Conservation (phyloP, 257 asterid genomes). For the Nicotiana undulata region DNA sequence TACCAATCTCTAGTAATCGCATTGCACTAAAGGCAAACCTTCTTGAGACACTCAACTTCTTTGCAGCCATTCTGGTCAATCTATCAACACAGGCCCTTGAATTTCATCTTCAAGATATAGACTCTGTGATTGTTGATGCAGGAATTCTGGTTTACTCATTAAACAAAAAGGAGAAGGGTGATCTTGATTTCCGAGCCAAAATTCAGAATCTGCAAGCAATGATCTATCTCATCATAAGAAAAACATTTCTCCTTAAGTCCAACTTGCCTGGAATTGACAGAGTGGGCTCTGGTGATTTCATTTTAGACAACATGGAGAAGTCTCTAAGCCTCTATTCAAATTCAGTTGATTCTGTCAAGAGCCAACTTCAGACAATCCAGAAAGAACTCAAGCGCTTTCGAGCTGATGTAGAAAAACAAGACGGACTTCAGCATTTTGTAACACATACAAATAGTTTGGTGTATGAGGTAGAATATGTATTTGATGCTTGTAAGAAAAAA, state of each 20-base stretch:
- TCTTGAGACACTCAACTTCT: background rate
- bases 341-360: background rate
- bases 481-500: constrained; percentile 2
- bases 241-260: background rate
- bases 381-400: background rate
- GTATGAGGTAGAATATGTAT: background rate
- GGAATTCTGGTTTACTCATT: background rate
- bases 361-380: background rate
- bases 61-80: too few relatives aligned
- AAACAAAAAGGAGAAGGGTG: background rate
- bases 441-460: background rate
- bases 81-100: background rate
- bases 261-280: background rate
- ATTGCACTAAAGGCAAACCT: too few relatives aligned
- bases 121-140: background rate
- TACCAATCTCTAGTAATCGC: too few relatives aligned
- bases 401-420: background rate
- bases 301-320: background rate
- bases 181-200: background rate
- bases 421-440: background rate
- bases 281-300: background rate
- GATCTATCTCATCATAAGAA: background rate
- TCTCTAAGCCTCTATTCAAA: background rate
- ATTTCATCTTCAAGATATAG: background rate
- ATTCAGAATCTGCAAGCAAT: background rate